Evolutionary conservation across 1,284 basidiomycete species (phyloP), one percentile per base, ranked within the genome.

Genomic region (Volvariella volvacea): DNA sequence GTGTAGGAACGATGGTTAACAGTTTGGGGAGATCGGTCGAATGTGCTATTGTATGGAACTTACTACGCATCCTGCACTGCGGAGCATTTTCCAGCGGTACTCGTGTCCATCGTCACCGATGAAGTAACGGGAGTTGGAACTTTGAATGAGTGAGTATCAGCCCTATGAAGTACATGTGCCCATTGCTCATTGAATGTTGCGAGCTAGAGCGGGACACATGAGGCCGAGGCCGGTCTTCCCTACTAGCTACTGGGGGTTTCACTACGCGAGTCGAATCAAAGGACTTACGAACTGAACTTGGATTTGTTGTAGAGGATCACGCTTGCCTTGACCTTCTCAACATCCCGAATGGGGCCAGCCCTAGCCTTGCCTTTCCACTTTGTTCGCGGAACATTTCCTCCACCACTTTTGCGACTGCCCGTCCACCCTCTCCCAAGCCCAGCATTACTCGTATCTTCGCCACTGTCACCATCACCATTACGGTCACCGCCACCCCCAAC

Each of bases 51-150:
- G n/a, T n/a, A n/a, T n/a, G n/a, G n/a, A n/a, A n/a, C 68, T 50
- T 53, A 74, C 70, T 42, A 70, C 57, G 43, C 63, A 67, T 31
- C 71, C 73, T 22, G 60, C 50, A 38, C 61, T 62, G 48, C 64
- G 68, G 37, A 63, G 52, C 34, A 59, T 54, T 50, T 72, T 76
- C 76, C 75, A 78, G 33, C 64, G 58, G 55, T 77, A 78, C 51
- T 75, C 71, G 17, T 63, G 44, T 16, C 64, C 64, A 52, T 76
- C 73, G 48, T 73, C 65, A 7, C 72, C 74, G 16, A 73, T 50
- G 48, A 78, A 78, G 52, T 71, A 74, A 12, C 72, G 65, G 31
- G 70, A 66, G 37, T 74, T 76, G 43, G 25, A 28, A 28, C 6
- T 12, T 6, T 12, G 12, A 12, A 28, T 15, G 30, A 33, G 19